Base-by-base conservation (phyloP, 2,329 filamentous ascomycete species). In the Neoarthrinium moseri region DNA sequence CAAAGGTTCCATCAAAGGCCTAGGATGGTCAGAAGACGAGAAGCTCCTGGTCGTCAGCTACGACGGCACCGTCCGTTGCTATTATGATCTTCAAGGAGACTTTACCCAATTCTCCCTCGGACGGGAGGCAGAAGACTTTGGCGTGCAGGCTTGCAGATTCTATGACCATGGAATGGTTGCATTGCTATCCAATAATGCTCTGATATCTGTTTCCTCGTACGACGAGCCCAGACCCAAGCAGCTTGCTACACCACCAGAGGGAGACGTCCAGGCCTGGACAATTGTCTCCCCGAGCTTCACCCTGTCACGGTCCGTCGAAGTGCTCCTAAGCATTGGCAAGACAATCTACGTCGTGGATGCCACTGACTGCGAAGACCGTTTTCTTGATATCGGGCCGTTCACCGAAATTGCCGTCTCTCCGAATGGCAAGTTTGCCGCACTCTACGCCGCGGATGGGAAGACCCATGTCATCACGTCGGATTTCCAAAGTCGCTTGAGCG, bases 11-110 rank as follows among this genome's bases (percentile, higher is more conserved):
- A 89, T 99, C 61, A 87, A 86, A 65, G 91, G 89, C 2, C 77
- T 99, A 17, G 94, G 94, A 26, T 99, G 94, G 94, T 96, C 91
- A 17, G 92, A 96, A 60, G 90, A 96, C 54, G 94, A 99, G 74
- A 87, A 88, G 62, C 77, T 99, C 37, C 73, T 99, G 4, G 87
- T 96, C 0, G 84, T 97, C 42, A 89, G 91, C 8, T 81, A 87
- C 43, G 92, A 99, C 61, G 94, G 94, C 20, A 92, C 84, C 1
- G 92, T 97, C 34, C 80, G 91, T 49, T 94, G 90, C 65, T 96
- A 91, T 62, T 84, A 91, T 64, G 89, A 94, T 60, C 72, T 99
- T n/a, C 88, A 96, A 64, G 89, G 87, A 51, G 92, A 97, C 63
- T 99, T 99, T 63, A 89, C 86, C 13, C 91, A 95, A 48, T 99